Percentiles rank a stretch among this genome's conserved stretches.
phyloP scores from a whole-genome alignment of 1,284 basidiomycete species.

The Filobasidium uniguttulatum region DNA sequence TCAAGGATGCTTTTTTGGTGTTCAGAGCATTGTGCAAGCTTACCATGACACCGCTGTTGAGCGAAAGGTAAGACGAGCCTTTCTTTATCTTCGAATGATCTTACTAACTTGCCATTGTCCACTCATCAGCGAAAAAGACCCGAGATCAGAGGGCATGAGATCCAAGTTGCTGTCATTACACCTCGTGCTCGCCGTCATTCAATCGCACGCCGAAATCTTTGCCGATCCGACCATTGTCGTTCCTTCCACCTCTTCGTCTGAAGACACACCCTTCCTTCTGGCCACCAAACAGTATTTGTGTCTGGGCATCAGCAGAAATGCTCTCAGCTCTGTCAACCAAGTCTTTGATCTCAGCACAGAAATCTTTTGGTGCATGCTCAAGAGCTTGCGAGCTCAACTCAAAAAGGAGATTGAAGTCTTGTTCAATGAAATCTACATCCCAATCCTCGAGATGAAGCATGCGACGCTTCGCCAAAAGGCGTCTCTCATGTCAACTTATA shows the following conservation, averaged over 20 bases:
- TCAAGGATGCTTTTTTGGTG: slow-evolving; percentile 93
- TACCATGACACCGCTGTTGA: slow-evolving; percentile 91
- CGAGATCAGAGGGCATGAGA: slow-evolving; percentile 88
- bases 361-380: slow-evolving; percentile 93
- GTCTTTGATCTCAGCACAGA: slow-evolving; percentile 98
- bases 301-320: slow-evolving; percentile 83
- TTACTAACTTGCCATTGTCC: slow-evolving; percentile 3
- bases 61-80: slow-evolving; percentile 55
- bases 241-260: slow-evolving; percentile 69
- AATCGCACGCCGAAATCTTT: slow-evolving; percentile 78
- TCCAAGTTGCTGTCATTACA: slow-evolving; percentile 87
- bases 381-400: slow-evolving; percentile 85
- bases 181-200: slow-evolving; percentile 79
- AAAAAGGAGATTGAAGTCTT: slow-evolving; percentile 99
- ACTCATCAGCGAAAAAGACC: slow-evolving; percentile 61
- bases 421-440: slow-evolving; percentile 96
- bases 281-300: slow-evolving; percentile 92
- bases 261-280: slow-evolving; percentile 76
- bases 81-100: not conserved
- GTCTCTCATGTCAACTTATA: slow-evolving; percentile 71
- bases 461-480: slow-evolving; percentile 91
- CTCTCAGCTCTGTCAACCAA: slow-evolving; percentile 85
- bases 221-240: slow-evolving; percentile 73
- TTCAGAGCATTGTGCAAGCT: slow-evolving; percentile 90
- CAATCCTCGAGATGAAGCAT: slow-evolving; percentile 95